A percentile compares a stretch with the other conserved stretches of the same genome.
Conservation (phyloP, 371 early-diverging fungal genomes). For the Batkoa obscura region DNA sequence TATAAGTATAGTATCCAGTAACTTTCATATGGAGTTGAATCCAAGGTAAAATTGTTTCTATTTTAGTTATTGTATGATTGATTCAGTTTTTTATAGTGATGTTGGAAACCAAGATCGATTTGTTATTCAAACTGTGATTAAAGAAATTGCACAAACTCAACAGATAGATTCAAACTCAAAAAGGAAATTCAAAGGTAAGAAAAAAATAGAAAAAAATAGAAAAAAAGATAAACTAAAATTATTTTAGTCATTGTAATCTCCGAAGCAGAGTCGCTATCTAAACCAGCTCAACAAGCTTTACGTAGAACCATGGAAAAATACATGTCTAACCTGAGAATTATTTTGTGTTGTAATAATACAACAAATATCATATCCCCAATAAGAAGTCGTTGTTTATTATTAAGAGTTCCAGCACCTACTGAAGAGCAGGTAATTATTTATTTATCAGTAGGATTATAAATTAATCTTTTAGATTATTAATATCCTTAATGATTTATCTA, state of each 20-base stretch:
- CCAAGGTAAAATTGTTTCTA: conserved; percentile 39
- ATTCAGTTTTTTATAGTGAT: conserved; percentile 33
- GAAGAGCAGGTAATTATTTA: conserved; percentile 29
- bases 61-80: conserved; percentile 10
- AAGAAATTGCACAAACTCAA: conserved; percentile 96
- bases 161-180: conserved; percentile 69
- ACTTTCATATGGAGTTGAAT: conserved; percentile 82
- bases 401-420: conserved; percentile 76
- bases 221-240: too few species aligned
- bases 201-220: too few species aligned
- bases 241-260: conserved; percentile 77
- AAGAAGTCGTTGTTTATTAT: conserved; percentile 81
- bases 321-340: conserved; percentile 78
- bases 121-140: conserved; percentile 93
- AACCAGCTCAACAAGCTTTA: conserved; percentile 96
- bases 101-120: conserved; percentile 89
- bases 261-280: conserved; percentile 84
- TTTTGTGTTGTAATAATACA: conserved; percentile 80
- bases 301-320: conserved; percentile 99
- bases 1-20: conserved; percentile 68
- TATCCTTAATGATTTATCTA: conserved; percentile 48
- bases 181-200: conserved; percentile 66
- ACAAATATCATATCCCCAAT: conserved; percentile 92
- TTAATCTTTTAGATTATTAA: conserved; percentile 21
- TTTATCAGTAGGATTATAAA: not conserved